Evolutionary conservation across 768 basidiomycete species (phyloP).

Genomic region (Leccinum pellstonianum): DNA sequence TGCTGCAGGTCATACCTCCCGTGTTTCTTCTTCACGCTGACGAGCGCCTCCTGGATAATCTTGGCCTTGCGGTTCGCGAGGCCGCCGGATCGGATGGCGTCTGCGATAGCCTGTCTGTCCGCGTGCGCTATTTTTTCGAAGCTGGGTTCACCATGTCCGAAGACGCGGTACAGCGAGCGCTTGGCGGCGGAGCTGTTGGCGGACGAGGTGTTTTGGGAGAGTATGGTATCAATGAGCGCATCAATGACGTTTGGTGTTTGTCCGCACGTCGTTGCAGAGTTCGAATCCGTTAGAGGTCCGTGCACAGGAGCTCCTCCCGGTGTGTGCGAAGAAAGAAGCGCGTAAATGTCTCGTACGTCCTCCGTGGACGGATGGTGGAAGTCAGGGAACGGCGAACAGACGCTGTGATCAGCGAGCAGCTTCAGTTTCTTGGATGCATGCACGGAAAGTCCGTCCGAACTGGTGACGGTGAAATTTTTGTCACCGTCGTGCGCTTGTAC

Average conservation of each 20-base stretch:
- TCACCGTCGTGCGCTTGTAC: not conserved
- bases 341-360: slow-evolving; percentile 12
- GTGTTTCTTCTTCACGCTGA: slow-evolving; percentile 42
- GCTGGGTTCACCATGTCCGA: slow-evolving; percentile 31
- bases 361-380: slow-evolving; percentile 43
- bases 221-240: slow-evolving; percentile 54
- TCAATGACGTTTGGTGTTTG: slow-evolving; percentile 55
- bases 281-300: slow-evolving; percentile 15
- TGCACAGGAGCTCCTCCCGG: slow-evolving; percentile 31
- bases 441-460: not conserved
- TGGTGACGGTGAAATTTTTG: not conserved
- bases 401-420: not conserved
- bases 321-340: slow-evolving; percentile 41
- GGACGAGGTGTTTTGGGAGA: slow-evolving; percentile 60
- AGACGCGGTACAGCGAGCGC: slow-evolving; percentile 39
- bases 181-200: slow-evolving; percentile 54
- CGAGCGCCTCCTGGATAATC: slow-evolving; percentile 47
- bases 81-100: slow-evolving; percentile 53
- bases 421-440: not conserved
- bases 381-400: not conserved
- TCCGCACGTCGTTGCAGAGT: slow-evolving; percentile 44
- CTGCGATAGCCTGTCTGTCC: slow-evolving; percentile 40
- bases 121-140: slow-evolving; percentile 52
- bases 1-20: slow-evolving; percentile 60
- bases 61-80: slow-evolving; percentile 61